A percentile compares a stretch with the other conserved stretches of the same genome.
Conservation (phyloP, 2,329 filamentous ascomycete genomes). For the Aspergillus viridinutans region DNA sequence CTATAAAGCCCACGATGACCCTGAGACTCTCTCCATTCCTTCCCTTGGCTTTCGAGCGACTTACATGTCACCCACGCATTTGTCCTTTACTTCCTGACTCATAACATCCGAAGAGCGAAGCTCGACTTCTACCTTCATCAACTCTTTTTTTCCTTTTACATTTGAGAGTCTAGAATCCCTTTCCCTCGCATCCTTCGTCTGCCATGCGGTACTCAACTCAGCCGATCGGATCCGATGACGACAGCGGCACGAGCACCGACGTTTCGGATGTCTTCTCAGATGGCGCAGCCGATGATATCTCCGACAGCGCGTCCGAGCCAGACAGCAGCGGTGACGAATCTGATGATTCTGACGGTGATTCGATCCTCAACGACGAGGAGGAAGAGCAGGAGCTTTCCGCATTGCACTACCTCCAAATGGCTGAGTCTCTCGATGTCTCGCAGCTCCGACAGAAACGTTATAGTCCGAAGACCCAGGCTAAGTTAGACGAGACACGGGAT, state of each 20-base stretch:
- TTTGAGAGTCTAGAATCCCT: neutral
- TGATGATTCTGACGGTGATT: constrained; percentile 13
- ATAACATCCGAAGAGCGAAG: too few species aligned
- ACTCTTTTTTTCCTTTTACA: too few species aligned
- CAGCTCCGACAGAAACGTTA: constrained; percentile 25
- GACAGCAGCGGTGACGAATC: constrained; percentile 8
- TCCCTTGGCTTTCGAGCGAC: constrained; percentile 7
- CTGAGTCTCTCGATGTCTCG: constrained; percentile 22
- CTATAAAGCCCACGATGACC: constrained; percentile 13
- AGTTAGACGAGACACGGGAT: constrained; percentile 20
- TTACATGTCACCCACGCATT: too few species aligned
- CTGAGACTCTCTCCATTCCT: constrained; percentile 5
- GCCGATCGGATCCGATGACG: constrained; percentile 9
- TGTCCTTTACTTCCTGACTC: too few species aligned
- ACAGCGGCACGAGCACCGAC: constrained; percentile 17
- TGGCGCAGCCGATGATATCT: neutral
- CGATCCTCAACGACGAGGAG: constrained; percentile 10
- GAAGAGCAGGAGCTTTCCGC: constrained; percentile 10
- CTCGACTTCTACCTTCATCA: too few species aligned
- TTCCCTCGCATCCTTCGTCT: neutral
- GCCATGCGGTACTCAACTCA: constrained; percentile 1
- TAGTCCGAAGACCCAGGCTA: constrained; percentile 21
- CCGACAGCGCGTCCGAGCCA: constrained; percentile 11
- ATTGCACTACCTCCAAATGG: constrained; percentile 20
- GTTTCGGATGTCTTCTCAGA: constrained; percentile 16